Percentiles rank a stretch among this genome's conserved stretches.
These are phyloP conservation scores for Raffaelea ambrosiae DNA, from an alignment of 2,329 filamentous ascomycete genomes.

Conservation along the genomic window DNA sequence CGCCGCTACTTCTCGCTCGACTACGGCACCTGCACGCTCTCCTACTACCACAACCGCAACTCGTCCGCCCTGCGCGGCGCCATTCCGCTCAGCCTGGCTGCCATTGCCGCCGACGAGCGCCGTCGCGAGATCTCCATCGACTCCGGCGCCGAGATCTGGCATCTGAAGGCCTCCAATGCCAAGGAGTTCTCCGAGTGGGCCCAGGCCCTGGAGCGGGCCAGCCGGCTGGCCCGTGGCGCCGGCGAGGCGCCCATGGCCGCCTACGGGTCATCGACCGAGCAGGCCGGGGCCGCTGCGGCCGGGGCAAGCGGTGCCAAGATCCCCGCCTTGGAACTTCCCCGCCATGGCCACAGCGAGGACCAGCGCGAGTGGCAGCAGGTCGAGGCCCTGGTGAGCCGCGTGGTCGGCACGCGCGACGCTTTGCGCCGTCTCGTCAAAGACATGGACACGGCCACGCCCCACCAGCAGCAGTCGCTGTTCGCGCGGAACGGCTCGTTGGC, in stretches of 20 bases:
- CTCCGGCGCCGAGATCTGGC: conserved; percentile 95
- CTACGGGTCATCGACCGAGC: background rate
- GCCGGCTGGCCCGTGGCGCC: conserved; percentile 51
- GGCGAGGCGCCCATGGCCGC: conserved; percentile 21
- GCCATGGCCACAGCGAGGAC: conserved; percentile 40
- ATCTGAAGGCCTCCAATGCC: conserved; percentile 72
- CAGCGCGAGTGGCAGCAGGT: conserved; percentile 82
- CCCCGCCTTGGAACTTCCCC: conserved; percentile 13
- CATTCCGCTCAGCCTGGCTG: conserved; percentile 84
- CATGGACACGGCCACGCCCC: conserved; percentile 50
- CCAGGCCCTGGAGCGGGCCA: conserved; percentile 73
- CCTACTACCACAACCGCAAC: conserved; percentile 92
- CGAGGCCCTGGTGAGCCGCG: conserved; percentile 74
- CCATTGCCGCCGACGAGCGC: conserved; percentile 81
- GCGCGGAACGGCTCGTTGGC: no score
- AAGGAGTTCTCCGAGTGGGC: conserved; percentile 88
- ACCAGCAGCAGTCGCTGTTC: no score
- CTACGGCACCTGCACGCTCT: conserved; percentile 86
- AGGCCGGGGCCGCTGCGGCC: background rate
- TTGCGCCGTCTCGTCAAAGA: conserved; percentile 80
- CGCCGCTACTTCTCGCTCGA: conserved; percentile 93
- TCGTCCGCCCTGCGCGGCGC: conserved; percentile 87
- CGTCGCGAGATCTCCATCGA: conserved; percentile 91
- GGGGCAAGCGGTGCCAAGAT: background rate
- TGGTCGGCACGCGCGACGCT: conserved; percentile 82